phyloP scores from a whole-genome alignment of 306 rosid genomes.

The Biancaea sappan region DNA sequence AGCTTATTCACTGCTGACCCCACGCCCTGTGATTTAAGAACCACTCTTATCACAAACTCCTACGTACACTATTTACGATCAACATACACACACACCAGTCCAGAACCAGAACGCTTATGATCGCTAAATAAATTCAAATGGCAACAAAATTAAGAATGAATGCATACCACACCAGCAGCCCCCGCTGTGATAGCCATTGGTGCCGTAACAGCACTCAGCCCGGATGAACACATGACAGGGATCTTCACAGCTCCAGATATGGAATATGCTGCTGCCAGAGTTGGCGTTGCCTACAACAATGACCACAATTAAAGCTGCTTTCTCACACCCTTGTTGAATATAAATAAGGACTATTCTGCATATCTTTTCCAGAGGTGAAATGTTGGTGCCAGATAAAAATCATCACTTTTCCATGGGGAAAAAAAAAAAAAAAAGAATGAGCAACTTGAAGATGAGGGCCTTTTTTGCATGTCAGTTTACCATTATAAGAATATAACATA shows the following conservation, averaged over 20 bases:
- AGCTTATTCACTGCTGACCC: conserved; percentile 92
- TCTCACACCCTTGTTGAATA: background rate
- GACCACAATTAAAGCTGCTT: conserved; percentile 13
- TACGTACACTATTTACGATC: background rate
- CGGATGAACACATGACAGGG: conserved; percentile 90
- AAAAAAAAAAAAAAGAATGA: background rate
- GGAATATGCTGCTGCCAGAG: conserved; percentile 90
- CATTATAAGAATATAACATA: background rate
- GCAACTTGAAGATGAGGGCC: background rate
- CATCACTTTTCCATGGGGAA: background rate
- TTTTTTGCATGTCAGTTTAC: background rate
- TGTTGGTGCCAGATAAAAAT: background rate
- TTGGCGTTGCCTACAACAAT: conserved; percentile 72
- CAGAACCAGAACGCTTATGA: conserved; percentile 1
- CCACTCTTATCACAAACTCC: conserved; percentile 8
- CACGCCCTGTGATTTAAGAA: conserved; percentile 64
- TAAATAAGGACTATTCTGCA: background rate
- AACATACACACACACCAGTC: no score
- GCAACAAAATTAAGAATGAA: background rate
- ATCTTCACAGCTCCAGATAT: conserved; percentile 85
- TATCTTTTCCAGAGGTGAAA: background rate
- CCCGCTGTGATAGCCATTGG: conserved; percentile 97
- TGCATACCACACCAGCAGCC: conserved; percentile 90
- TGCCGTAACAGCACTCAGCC: conserved; percentile 81
- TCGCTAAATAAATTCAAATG: background rate